phyloP scores from a whole-genome alignment of 106 monocot genomes.

The Allium cepa region DNA sequence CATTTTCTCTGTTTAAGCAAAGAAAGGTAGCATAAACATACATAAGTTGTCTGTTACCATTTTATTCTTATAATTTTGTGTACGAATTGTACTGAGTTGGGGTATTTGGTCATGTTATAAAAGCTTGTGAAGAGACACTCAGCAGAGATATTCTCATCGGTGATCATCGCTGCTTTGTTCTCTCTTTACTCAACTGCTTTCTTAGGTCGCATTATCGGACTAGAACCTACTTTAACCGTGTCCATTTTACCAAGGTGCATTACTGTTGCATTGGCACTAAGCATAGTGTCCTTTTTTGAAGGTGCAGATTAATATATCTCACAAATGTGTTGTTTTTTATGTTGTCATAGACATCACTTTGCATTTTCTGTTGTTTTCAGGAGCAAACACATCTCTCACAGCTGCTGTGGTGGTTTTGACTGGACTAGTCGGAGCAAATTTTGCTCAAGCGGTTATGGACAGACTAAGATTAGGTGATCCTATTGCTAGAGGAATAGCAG shows the following conservation, averaged over 20 bases:
- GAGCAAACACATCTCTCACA: no score
- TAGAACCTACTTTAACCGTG: slow-evolving; percentile 73
- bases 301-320: slow-evolving; percentile 12
- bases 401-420: no score
- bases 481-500: slow-evolving; percentile 90
- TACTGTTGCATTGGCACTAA: slow-evolving; percentile 85
- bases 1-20: slow-evolving; percentile 94
- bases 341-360: no score
- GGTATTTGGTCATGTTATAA: not conserved
- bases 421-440: no score
- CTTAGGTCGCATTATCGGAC: slow-evolving; percentile 52
- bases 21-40: slow-evolving; percentile 50
- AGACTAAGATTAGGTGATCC: slow-evolving; percentile 56
- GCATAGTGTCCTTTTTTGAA: slow-evolving; percentile 92
- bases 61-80: not conserved
- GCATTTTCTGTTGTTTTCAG: no score
- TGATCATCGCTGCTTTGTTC: slow-evolving; percentile 54
- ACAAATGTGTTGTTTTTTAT: not conserved
- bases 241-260: slow-evolving; percentile 97
- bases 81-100: not conserved
- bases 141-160: slow-evolving; percentile 86
- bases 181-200: slow-evolving; percentile 85
- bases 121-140: slow-evolving; percentile 92
- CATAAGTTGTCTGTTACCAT: not conserved
- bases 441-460: no score